Evolutionary conservation across 805 yeast species (phyloP), one percentile per base, ranked within the genome.

Genomic region (Candida krabiensis): DNA sequence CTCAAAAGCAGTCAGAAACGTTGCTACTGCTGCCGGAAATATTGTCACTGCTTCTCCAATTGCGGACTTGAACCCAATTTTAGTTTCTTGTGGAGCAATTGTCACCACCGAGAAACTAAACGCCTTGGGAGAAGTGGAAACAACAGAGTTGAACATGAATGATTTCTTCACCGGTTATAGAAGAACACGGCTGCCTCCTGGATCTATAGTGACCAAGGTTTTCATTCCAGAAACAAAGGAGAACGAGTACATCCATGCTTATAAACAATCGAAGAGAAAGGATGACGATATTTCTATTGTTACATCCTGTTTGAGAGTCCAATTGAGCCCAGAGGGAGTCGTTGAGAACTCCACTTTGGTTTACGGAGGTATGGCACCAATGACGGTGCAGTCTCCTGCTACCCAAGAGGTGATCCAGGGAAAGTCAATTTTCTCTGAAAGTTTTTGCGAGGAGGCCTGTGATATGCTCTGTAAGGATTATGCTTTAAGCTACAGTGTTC

Each of bases 231-330:
- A 65, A 39, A 61, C 71, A 2, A 41, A 39, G 19, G 47, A 44
- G 9, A 55, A 61, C 29, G 73, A 70, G 35, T 60, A 56, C 35
- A 64, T 70, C 15, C 62, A 60, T 21, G 55, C 70, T 5, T 71
- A 52, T 53, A 71, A 71, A 48, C 77, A 71, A 49, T 66, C 72
- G 18, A 71, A 71, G 57, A 57, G 77, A 38, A 70, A 70, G 44
- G 76, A 71, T 49, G 77, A 71, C 40, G 77, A 71, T 53, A 71
- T 71, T 34, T 70, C 77, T 9, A 70, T 71, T 41, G 77, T 71
- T 8, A 69, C 76, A n/a, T 60, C 70, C 0, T 68, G 71, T 39
- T 41, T 70, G 39, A 47, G 69, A 31, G 48, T 59, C 4, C 43
- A 50, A 38, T 42, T 60, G 24, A 37, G 43, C 16, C 11, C 33